A percentile compares a stretch with the other conserved stretches of the same genome.
Conservation (phyloP, 768 basidiomycete genomes). For the Pleurotus pulmonarius region DNA sequence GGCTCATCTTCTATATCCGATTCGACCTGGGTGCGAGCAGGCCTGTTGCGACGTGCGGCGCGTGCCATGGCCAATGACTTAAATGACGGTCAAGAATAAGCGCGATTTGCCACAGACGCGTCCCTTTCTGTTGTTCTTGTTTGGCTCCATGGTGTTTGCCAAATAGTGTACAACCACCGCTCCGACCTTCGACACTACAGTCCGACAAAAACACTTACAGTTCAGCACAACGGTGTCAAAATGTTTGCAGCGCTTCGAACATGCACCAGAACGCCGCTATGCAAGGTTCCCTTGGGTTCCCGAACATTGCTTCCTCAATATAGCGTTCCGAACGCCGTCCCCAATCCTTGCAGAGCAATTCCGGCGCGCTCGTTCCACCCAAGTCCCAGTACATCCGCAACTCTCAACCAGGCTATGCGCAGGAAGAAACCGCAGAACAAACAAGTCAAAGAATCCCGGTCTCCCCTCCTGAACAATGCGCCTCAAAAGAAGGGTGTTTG, state of each 20-base stretch:
- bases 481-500: constrained; percentile 94
- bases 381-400: constrained; percentile 53
- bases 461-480: constrained; percentile 76
- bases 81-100: background rate
- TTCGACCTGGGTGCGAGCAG: constrained; percentile 41
- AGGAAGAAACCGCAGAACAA: constrained; percentile 60
- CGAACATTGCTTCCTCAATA: constrained; percentile 12
- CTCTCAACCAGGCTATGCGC: constrained; percentile 86
- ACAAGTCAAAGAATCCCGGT: constrained; percentile 49
- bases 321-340: background rate
- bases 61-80: constrained; percentile 21
- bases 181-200: background rate
- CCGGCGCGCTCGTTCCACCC: constrained; percentile 54
- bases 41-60: constrained; percentile 34
- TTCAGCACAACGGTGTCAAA: background rate
- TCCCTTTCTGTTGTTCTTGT: constrained; percentile 15
- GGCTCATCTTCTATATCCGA: constrained; percentile 61
- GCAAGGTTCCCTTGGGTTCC: constrained; percentile 23
- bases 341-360: background rate
- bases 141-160: constrained; percentile 13
- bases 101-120: constrained; percentile 29
- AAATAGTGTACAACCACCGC: background rate
- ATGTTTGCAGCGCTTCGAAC: constrained; percentile 39
- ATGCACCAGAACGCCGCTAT: constrained; percentile 21
- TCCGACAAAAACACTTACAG: constrained; percentile 21